A percentile compares a stretch with the other conserved stretches of the same genome.
Conservation (phyloP, 257 asterid genomes). For the Solanum habrochaites region DNA sequence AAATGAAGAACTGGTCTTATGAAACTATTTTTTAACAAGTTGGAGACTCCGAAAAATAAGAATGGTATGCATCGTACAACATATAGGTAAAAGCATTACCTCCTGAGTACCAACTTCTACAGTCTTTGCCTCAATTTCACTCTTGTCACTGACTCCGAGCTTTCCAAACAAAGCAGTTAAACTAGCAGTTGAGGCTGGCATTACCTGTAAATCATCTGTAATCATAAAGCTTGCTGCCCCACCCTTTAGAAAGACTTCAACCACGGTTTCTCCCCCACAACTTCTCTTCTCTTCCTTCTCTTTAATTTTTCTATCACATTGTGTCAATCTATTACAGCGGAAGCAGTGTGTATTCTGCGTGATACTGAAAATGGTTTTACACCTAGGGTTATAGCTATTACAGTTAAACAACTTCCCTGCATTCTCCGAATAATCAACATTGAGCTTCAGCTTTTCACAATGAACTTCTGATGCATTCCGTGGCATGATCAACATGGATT, state of each 20-base stretch:
- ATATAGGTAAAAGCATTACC: neutral
- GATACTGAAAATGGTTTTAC: neutral
- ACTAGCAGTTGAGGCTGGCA: neutral
- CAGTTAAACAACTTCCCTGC: neutral
- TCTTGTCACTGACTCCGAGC: neutral
- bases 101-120: neutral
- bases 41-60: neutral
- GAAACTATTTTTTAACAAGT: neutral
- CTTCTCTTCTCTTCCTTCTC: neutral
- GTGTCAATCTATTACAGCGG: neutral
- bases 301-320: neutral
- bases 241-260: neutral
- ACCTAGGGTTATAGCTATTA: neutral
- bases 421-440: neutral
- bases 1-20: neutral
- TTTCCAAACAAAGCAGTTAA: neutral
- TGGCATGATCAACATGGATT: constrained; percentile 1
- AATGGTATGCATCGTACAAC: neutral
- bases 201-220: neutral
- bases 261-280: neutral
- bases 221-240: neutral
- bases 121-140: neutral
- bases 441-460: neutral
- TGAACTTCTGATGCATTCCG: neutral
- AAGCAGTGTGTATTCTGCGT: neutral